Evolutionary conservation across 352 stramenopile species (phyloP).

Genomic region (Halophytophthora batemanensis): DNA sequence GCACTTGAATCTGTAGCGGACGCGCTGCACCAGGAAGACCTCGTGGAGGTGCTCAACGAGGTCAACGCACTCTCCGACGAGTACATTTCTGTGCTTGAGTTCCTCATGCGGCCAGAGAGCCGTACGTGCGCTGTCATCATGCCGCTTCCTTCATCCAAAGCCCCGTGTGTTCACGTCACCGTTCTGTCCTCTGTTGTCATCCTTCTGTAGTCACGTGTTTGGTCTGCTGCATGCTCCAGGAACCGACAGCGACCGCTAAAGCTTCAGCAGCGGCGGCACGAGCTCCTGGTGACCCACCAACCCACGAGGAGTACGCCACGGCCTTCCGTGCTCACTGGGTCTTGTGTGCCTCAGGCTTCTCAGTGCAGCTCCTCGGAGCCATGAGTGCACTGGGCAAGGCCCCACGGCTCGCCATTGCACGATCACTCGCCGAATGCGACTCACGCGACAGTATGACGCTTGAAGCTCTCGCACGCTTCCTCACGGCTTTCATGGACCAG

Average conservation of each 20-base stretch:
- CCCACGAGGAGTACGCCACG: constrained; percentile 57
- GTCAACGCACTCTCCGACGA: constrained; percentile 49
- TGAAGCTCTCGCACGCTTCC: constrained; percentile 54
- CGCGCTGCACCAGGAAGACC: constrained; percentile 42
- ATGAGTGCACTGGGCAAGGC: constrained; percentile 41
- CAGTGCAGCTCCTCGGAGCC: constrained; percentile 58
- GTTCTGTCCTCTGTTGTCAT: too few species aligned
- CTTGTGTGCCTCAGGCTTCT: constrained; percentile 55
- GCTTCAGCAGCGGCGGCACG: constrained; percentile 17
- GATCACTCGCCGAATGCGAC: constrained; percentile 37
- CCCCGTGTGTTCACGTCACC: constrained; percentile 1
- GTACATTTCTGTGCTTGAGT: constrained; percentile 58
- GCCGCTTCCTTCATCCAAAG: background rate
- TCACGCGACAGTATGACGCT: constrained; percentile 64
- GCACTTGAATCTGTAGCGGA: constrained; percentile 37
- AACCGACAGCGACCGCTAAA: constrained; percentile 26
- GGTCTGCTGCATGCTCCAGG: constrained; percentile 47
- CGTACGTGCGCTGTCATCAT: constrained; percentile 22
- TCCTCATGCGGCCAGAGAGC: constrained; percentile 62
- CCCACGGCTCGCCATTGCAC: constrained; percentile 23
- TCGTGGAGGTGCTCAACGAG: constrained; percentile 43
- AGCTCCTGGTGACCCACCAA: constrained; percentile 37
- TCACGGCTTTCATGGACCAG: constrained; percentile 69
- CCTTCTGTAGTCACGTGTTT: constrained; percentile 34
- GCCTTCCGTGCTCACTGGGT: constrained; percentile 67